Evolutionary conservation across 2,329 filamentous ascomycete species (phyloP), one percentile per base, ranked within the genome.

Genomic region (Trichoderma sp.): DNA sequence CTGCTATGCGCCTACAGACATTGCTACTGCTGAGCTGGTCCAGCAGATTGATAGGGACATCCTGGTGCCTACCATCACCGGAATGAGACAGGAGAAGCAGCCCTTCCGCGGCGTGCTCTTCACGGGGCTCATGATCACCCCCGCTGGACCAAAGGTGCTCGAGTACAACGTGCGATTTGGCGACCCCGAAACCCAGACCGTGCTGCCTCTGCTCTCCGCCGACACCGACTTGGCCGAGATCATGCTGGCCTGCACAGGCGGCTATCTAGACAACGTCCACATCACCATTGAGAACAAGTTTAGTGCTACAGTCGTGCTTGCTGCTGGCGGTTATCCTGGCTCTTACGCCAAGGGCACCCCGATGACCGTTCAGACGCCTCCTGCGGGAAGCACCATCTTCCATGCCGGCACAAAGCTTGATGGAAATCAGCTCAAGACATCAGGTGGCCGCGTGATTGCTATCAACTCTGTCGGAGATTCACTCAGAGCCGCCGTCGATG

Each of bases 141-240:
- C 89, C 74, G 80, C 85, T 58, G 94, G 94, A 0, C 90, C 94
- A 54, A 94, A 92, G 79, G 90, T 93, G 10, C 85, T 97, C 65
- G 94, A 97, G 80, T 97, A 97, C 83, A 97, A 97, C 75, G 93
- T 97, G 60, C 89, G 94, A 68, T 96, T 96, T 76, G 94, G 94
- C 59, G 94, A 97, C 77, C 94, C 94, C 2, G 94, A 97, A 81
- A 96, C 93, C 0, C 93, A 97, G 81, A 96, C 91, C 3, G 85
- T 97, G 24, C 83, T 97, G 13, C 90, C 92, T 11, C 84, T 97
- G 21, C 85, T 97, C 76, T 90, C 87, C 58, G 81, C 86, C 67
- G 90, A 96, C 70, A 93, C 91, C 26, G 94, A 97, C 80, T 85
- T 98, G 60, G 94, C 93, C 1, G 89, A 95, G 77, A 86, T 97